Percentiles rank a stretch among this genome's conserved stretches.
Conservation (phyloP, 306 rosid species). For the Sesbania bispinosa region DNA sequence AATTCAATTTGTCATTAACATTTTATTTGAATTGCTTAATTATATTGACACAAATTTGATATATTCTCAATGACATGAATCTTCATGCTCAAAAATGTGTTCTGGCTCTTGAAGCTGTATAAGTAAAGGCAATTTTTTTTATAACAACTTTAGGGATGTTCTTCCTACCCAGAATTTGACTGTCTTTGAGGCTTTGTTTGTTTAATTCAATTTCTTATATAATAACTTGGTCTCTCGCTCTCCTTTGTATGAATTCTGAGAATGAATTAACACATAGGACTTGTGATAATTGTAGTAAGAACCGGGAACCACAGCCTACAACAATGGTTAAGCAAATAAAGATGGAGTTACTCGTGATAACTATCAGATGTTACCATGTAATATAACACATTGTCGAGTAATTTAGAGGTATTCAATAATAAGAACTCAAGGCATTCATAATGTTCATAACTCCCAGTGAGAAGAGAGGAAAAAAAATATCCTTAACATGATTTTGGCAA, state of each 20-base stretch:
- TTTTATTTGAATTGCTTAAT: background rate
- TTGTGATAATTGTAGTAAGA: background rate
- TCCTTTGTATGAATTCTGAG: too few relatives aligned
- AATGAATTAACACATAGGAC: too few relatives aligned
- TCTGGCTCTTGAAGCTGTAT: slow-evolving; percentile 42
- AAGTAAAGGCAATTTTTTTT: slow-evolving; percentile 26
- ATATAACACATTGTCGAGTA: too few relatives aligned
- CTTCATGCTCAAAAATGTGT: slow-evolving; percentile 23
- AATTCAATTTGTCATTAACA: slow-evolving; percentile 20
- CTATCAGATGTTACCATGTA: too few relatives aligned
- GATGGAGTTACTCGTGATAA: too few relatives aligned
- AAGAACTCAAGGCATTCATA: background rate
- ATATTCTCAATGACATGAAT: slow-evolving; percentile 18
- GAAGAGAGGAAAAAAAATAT: background rate
- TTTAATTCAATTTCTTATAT: too few relatives aligned
- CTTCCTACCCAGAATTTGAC: background rate
- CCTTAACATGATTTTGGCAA: background rate
- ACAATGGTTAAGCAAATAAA: background rate
- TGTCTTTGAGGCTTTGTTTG: too few relatives aligned
- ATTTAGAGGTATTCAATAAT: background rate
- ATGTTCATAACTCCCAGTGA: background rate
- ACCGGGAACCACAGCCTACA: background rate
- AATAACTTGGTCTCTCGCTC: too few relatives aligned
- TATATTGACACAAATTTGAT: background rate
- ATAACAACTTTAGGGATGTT: background rate